Evolutionary conservation across 2,329 filamentous ascomycete species (phyloP), one percentile per base, ranked within the genome.

Genomic region (Bipolaris zeicola): DNA sequence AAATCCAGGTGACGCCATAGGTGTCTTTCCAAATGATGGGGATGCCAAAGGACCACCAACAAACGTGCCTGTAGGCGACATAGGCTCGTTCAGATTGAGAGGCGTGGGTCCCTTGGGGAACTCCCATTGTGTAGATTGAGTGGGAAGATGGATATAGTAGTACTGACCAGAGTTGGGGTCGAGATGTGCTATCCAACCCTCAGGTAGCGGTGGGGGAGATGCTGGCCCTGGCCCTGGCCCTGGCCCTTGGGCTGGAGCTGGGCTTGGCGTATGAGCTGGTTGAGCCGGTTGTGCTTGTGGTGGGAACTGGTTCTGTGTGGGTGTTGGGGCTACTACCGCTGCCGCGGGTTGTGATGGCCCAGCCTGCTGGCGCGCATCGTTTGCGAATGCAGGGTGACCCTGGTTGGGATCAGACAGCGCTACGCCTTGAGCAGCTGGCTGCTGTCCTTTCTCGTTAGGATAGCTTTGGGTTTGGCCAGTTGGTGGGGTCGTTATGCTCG

Each of bases 81-180:
- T 79, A 0, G 94, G 94, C 14, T 90, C 85, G 57, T 96, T 92
- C 62, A 96, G 85, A 61, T 91, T 90, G 51, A 97, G 82, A 1
- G 94, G 94, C 22, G 92, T 96, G 0, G 93, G 93, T 0, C 94
- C 94, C 78, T 97, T 98, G 26, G 95, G 95, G 65, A 98, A 98
- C 71, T 99, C 95, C 95, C 95, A 99, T 73, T 99, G 95, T 0
- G 95, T 99, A 2, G 93, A 92, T 73, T 98, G 95, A 0, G 91
- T 93, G 1, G 93, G 90, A 28, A 99, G 83, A 75, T 99, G 95
- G 57, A 99, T 99, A 71, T 99, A 99, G 76, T 99, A 99, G 77
- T 98, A 99, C 72, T 98, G 94, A 1, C 95, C 95, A 2, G 94
- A 98, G 72, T 90, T 96, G 64, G 92, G 90, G 73, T 99, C 95